phyloP scores from a whole-genome alignment of 176 grass and related monocot species.

The Eragrostis curvula region DNA sequence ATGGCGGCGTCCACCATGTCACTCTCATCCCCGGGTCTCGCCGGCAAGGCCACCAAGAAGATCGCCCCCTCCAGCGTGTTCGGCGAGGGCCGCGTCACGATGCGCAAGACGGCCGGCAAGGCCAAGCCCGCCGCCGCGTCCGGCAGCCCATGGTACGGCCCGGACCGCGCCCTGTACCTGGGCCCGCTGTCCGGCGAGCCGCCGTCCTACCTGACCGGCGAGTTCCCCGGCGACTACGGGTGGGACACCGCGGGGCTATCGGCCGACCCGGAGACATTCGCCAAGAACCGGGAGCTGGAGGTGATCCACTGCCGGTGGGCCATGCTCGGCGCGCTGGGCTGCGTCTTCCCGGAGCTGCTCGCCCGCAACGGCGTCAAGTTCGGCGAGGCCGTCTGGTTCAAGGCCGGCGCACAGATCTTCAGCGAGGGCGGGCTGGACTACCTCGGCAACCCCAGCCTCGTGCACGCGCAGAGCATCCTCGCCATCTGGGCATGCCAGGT shows the following conservation, averaged over 20 bases:
- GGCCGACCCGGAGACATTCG: constrained; percentile 59
- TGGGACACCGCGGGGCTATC: constrained; percentile 55
- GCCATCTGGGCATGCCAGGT: constrained; percentile 70
- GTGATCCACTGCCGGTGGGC: constrained; percentile 64
- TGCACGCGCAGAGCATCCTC: constrained; percentile 73
- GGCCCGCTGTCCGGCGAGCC: constrained; percentile 49
- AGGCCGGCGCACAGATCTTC: constrained; percentile 62
- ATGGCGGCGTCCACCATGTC: constrained; percentile 43
- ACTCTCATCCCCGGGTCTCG: constrained; percentile 30
- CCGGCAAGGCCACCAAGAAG: constrained; percentile 14
- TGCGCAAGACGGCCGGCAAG: constrained; percentile 46
- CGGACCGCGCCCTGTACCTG: constrained; percentile 52
- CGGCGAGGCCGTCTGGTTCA: constrained; percentile 71
- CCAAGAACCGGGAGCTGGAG: constrained; percentile 67
- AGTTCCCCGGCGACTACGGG: constrained; percentile 62
- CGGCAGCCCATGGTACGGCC: constrained; percentile 44
- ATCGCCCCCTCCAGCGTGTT: constrained; percentile 13
- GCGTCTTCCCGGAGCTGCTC: constrained; percentile 67
- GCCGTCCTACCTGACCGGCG: constrained; percentile 56
- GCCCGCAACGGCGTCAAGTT: constrained; percentile 60
- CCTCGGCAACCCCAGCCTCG: constrained; percentile 65
- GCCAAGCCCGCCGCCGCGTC: constrained; percentile 19
- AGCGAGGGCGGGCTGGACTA: constrained; percentile 67
- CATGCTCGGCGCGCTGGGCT: constrained; percentile 65
- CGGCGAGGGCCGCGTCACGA: constrained; percentile 49